Evolutionary conservation across 169 alveolate genomes (phyloP), one percentile per base, ranked within the genome.

Genomic region (Eimeria mitis): DNA sequence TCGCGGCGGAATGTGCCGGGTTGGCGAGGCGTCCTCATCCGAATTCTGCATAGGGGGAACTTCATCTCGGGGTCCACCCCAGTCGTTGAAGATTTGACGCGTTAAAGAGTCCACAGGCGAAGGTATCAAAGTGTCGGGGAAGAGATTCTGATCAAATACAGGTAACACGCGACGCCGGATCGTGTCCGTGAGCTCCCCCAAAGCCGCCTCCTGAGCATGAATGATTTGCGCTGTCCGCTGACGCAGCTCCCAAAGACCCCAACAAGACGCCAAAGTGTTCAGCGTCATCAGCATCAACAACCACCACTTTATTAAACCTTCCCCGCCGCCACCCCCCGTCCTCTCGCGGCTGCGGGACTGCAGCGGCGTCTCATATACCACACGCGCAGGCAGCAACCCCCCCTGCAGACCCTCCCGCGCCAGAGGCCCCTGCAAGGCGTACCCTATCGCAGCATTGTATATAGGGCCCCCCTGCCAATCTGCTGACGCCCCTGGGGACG

Each of bases 121-220:
- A 44, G 88, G 88, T 6, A 49, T 42, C 88, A 78, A 49, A n/a
- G 63, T 23, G 47, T 78, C 88, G 23, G 63, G 88, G 65, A 78
- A 78, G 28, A 78, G 63, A 13, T 49, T n/a, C 59, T 78, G 88
- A 28, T 78, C 88, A 8, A 44, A 78, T 25, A 78, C 65, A 78
- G 88, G 88, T 47, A 78, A 23, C 65, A 78, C 68, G 19, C 90
- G 90, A 5, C 73, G 61, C n/a, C 73, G 56, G 47, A 83, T 56
- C 31, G 73, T 56, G 23, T 83, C 90, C 31, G 73, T 56, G 37
- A 83, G 90, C 34, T 83, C 90, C 65, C 90, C 90, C 90, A 83
- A 23, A 75, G 90, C 90, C 52, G 71, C 90, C 71, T 83, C 90
- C 75, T 83, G 90, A 42, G 90, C 70, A 37, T 83, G 90, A n/a